Evolutionary conservation across 768 basidiomycete species (phyloP).

Genomic region (Mrakia gelida): DNA sequence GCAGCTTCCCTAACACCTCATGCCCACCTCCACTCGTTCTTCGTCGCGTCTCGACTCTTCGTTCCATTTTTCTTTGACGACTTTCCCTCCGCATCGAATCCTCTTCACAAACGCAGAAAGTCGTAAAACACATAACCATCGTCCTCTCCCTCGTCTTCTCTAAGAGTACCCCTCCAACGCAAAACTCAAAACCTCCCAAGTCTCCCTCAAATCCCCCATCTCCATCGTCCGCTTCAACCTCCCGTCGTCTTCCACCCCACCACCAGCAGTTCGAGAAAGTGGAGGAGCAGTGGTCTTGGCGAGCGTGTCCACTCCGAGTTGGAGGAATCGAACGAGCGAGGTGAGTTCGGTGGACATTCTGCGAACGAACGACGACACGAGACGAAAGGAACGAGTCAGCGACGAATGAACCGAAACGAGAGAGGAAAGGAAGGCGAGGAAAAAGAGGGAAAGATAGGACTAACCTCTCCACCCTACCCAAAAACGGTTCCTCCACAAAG

Average conservation of each 20-base stretch:
- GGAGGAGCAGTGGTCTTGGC: neutral
- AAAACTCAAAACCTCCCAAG: slow-evolving; percentile 1
- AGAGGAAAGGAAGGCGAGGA: neutral
- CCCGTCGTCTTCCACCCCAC: neutral
- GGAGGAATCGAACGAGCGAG: neutral
- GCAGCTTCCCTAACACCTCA: too few species aligned
- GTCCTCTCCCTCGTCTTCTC: too few species aligned
- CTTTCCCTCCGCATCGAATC: too few species aligned
- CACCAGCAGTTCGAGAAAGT: neutral
- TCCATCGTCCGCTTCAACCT: neutral
- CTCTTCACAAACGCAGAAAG: too few species aligned
- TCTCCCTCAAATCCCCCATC: slow-evolving; percentile 14
- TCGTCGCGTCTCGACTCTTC: too few species aligned
- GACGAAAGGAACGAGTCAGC: neutral
- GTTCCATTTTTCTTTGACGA: too few species aligned
- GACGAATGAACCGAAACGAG: neutral
- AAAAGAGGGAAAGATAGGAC: neutral
- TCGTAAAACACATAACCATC: too few species aligned
- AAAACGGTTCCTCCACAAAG: neutral
- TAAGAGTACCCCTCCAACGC: neutral
- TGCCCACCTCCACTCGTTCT: too few species aligned
- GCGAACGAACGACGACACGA: neutral
- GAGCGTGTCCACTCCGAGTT: slow-evolving; percentile 6
- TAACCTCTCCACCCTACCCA: neutral
- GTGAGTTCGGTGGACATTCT: slow-evolving; percentile 5